Evolutionary conservation across 1,284 basidiomycete species (phyloP), one percentile per base, ranked within the genome.

Genomic region (Wallemia mellicola): DNA sequence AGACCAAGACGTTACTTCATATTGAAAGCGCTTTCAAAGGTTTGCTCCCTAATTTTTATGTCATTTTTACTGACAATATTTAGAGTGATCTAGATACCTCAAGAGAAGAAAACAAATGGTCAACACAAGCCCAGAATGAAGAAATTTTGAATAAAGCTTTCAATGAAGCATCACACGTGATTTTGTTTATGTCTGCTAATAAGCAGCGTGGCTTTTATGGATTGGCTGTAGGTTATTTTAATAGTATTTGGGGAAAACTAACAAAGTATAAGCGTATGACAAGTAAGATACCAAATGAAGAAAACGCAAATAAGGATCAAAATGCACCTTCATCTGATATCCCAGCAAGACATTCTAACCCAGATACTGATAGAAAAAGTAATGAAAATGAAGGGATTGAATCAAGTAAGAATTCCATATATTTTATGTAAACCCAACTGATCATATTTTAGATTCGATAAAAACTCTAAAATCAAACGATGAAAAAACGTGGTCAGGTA

Each of bases 201-300:
- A 57, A 57, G n/a, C 55, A 57, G 55, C 55, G 55, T 26, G 55
- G 55, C 5, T 57, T 57, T 28, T 57, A 57, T 25, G 55, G 55
- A 3, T 25, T 57, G 24, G 27, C 25, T 9, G 55, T 57, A 25
- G 17, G 55, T 57, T 48, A 17, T 48, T 7, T 7, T 48, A 48
- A n/a, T 11, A 17, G 38, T 30, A 30, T 30, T 7, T 7, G 38
- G 5, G 5, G 14, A 22, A 17, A 48, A n/a, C n/a, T 48, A n/a
- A 48, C 9, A 48, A 22, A 11, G 5, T 5, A 17, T 17, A 5
- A 48, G 38, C 38, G 38, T n/a, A 48, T 48, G 38, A 48, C 5
- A 11, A 48, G 38, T n/a, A 48, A 48, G 38, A 48, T 48, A 48
- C 38, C 38, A 11, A 48, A 32, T 9, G 30, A 48, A 22, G 22